Conservation (phyloP, 108 stramenopile species). For the Nannochloropsis oceanica region DNA sequence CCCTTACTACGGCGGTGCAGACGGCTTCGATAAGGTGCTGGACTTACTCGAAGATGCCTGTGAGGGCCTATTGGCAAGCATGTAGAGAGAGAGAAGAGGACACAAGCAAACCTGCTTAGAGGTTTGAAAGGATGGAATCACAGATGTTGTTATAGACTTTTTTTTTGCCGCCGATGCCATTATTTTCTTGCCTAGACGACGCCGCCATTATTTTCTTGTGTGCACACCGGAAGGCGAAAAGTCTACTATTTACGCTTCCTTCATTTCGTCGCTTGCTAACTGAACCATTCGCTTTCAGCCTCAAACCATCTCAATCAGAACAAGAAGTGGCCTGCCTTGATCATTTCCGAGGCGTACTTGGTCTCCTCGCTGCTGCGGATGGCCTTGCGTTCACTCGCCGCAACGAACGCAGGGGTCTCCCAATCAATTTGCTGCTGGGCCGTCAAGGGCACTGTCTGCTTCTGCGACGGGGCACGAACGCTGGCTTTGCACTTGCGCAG, state of each 20-base stretch:
- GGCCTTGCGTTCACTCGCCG: not conserved
- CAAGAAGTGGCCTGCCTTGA: not conserved
- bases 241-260: too few relatives aligned
- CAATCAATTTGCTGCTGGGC: not conserved
- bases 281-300: too few relatives aligned
- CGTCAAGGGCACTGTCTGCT: not conserved
- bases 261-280: too few relatives aligned
- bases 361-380: not conserved
- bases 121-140: too few relatives aligned
- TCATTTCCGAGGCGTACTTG: not conserved
- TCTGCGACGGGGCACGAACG: not conserved
- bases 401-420: not conserved
- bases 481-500: not conserved
- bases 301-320: too few relatives aligned
- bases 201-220: too few relatives aligned
- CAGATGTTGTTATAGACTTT: too few relatives aligned
- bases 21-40: conserved; percentile 22
- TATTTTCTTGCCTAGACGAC: too few relatives aligned
- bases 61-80: conserved; percentile 7
- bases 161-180: too few relatives aligned
- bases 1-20: conserved; percentile 21
- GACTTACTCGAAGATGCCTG: conserved; percentile 24
- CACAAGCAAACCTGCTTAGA: too few relatives aligned
- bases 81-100: not conserved
- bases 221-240: too few relatives aligned